Evolutionary conservation across 169 alveolate genomes (phyloP).

Genomic region (Cryptosporidium andersoni): DNA sequence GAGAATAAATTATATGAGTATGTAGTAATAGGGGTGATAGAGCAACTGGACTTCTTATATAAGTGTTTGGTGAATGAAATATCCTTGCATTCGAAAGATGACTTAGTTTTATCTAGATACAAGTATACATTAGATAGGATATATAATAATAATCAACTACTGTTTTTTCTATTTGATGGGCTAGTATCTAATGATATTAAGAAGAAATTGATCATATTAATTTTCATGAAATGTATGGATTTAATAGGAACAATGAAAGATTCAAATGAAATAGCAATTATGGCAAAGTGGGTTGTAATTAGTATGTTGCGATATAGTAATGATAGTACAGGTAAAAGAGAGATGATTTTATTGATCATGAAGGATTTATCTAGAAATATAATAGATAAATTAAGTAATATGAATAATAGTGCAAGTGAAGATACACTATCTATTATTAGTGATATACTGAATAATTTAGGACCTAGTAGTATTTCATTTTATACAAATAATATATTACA

Average conservation of each 20-base stretch:
- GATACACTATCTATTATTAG: not conserved
- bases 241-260: not conserved
- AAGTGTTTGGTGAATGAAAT: not conserved
- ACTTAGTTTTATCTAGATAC: too few relatives aligned
- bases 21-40: not conserved
- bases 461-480: conserved; percentile 44
- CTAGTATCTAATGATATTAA: not conserved
- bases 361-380: too few relatives aligned
- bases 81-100: not conserved
- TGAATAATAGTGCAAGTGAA: not conserved
- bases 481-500: conserved; percentile 10
- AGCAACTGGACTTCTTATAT: conserved; percentile 1
- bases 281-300: not conserved
- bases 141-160: too few relatives aligned
- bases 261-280: not conserved
- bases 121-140: too few relatives aligned
- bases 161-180: too few relatives aligned
- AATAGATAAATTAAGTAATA: not conserved
- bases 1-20: conserved; percentile 4
- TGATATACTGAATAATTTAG: not conserved
- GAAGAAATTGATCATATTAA: not conserved
- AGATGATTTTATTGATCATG: not conserved
- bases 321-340: not conserved
- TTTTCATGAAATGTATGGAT: not conserved
- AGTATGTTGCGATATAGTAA: not conserved